phyloP scores from a whole-genome alignment of 2,329 filamentous ascomycete genomes.

The Diaporthe sp. region DNA sequence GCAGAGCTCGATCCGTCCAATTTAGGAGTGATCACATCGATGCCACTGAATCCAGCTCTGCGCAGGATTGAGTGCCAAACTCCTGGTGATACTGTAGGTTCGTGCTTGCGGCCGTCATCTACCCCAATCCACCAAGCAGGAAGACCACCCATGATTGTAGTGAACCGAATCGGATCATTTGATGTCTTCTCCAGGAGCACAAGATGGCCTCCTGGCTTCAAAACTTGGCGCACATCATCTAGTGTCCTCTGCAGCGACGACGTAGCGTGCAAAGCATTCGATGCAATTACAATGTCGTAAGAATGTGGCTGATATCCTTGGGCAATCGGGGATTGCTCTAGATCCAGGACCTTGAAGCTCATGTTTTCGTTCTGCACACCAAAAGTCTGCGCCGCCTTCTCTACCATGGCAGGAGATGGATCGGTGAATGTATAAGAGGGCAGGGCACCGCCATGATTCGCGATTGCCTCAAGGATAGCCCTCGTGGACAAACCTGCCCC shows the following conservation, averaged over 20 bases:
- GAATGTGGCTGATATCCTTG: constrained; percentile 49
- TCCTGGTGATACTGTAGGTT: too few relatives aligned
- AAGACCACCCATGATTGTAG: constrained; percentile 44
- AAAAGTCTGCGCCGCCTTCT: too few relatives aligned
- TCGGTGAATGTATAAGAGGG: too few relatives aligned
- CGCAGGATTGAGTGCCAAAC: too few relatives aligned
- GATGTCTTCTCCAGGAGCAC: constrained; percentile 54
- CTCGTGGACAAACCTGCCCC: too few relatives aligned
- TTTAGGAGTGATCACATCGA: too few relatives aligned
- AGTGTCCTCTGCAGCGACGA: constrained; percentile 43
- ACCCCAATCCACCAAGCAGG: constrained; percentile 45
- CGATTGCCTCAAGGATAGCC: not conserved
- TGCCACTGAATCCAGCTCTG: too few relatives aligned
- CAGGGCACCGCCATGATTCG: too few relatives aligned
- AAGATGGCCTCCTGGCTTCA: constrained; percentile 60
- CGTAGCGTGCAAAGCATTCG: constrained; percentile 55
- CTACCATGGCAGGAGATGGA: too few relatives aligned
- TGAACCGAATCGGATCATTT: constrained; percentile 39
- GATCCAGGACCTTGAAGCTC: constrained; percentile 44
- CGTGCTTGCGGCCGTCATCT: not conserved
- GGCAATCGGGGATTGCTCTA: constrained; percentile 42
- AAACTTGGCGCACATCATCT: constrained; percentile 49
- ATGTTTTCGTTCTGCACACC: too few relatives aligned
- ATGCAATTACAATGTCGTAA: constrained; percentile 55
- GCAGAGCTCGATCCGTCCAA: too few relatives aligned